Evolutionary conservation across 2,329 filamentous ascomycete genomes (phyloP), one percentile per base, ranked within the genome.

Genomic region (Ceratocystis lukuohia): DNA sequence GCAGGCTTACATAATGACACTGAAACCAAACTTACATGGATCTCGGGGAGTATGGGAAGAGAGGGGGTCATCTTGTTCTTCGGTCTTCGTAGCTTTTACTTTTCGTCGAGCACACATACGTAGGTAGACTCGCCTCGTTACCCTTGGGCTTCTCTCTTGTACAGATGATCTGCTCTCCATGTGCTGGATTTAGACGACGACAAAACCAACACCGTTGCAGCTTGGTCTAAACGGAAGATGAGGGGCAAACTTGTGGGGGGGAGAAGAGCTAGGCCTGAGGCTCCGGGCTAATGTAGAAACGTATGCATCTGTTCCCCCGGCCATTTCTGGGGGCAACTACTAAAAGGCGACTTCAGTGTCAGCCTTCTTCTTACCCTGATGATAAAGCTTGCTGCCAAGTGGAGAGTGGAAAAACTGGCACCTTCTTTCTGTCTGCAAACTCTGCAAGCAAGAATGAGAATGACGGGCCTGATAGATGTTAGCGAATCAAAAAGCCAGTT

Each of bases 21-120:
- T 6, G 22, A 64, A 64, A 50, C 45, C 33, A 56, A 46, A 53
- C 62, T 50, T 33, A 53, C 22, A 64, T 64, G 45, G 62, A 22
- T 45, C 1, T 22, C 30, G 61, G 61, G 25, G 61, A 17, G 61
- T 33, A 48, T 63, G 28, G 41, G 28, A 22, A 10, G 37, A 28
- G 7, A 22, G 62, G 41, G 7, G 45, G 62, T 48, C 33, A 20
- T 25, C 44, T 28, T 12, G 10, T 33, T 41, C 25, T 28, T 45
- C n/a, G 5, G 3, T 7, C 10, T 46, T 44, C 1, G 6, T 12
- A 22, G 20, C 4, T 30, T 22, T 17, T 62, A 25, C 15, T n/a
- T 15, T 46, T 62, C 25, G 41, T 61, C 57, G 7, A 41, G 37
- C 37, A 41, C 12, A 12, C 10, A 37, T 33, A 7, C 30, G 30